These are phyloP conservation scores for Trametes versicolor DNA, from an alignment of 1,284 basidiomycete species.

Conservation along the genomic window DNA sequence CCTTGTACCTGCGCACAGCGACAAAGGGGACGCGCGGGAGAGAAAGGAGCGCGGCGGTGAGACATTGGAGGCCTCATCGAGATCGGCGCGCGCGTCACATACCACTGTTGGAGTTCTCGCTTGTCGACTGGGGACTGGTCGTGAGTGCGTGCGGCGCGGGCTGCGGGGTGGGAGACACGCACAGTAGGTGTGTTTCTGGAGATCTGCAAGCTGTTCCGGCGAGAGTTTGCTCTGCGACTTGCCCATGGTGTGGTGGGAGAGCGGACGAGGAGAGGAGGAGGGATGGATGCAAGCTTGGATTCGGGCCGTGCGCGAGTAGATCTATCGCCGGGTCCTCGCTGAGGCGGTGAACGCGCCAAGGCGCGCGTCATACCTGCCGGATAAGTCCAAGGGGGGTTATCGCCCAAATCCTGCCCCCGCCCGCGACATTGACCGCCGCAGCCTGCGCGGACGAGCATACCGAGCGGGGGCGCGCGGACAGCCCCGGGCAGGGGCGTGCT, in stretches of 20 bases:
- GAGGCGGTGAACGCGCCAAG: constrained; percentile 30
- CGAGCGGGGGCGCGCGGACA: neutral
- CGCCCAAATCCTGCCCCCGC: constrained; percentile 16
- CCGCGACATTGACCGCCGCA: constrained; percentile 20
- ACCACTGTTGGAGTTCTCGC: constrained; percentile 99
- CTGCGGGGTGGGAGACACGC: constrained; percentile 47
- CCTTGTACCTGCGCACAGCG: constrained; percentile 92
- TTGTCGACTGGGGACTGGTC: constrained; percentile 85
- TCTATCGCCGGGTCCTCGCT: constrained; percentile 2
- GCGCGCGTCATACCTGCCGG: constrained; percentile 29
- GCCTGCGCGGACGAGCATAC: constrained; percentile 9
- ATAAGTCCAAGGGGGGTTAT: constrained; percentile 31
- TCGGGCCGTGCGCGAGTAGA: constrained; percentile 1
- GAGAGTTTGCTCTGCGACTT: constrained; percentile 98
- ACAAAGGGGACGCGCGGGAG: constrained; percentile 27
- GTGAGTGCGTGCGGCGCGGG: constrained; percentile 29
- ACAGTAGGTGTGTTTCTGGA: constrained; percentile 99
- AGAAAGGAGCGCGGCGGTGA: constrained; percentile 21
- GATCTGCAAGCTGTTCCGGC: constrained; percentile 93
- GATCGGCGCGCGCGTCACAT: constrained; percentile 27
- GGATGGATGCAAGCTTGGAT: neutral
- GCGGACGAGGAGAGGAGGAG: constrained; percentile 15
- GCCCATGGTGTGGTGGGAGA: constrained; percentile 70
- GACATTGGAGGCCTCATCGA: constrained; percentile 26
- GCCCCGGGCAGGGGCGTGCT: neutral